Evolutionary conservation across 2,329 filamentous ascomycete species (phyloP).

Genomic region (Talaromyces sp.): DNA sequence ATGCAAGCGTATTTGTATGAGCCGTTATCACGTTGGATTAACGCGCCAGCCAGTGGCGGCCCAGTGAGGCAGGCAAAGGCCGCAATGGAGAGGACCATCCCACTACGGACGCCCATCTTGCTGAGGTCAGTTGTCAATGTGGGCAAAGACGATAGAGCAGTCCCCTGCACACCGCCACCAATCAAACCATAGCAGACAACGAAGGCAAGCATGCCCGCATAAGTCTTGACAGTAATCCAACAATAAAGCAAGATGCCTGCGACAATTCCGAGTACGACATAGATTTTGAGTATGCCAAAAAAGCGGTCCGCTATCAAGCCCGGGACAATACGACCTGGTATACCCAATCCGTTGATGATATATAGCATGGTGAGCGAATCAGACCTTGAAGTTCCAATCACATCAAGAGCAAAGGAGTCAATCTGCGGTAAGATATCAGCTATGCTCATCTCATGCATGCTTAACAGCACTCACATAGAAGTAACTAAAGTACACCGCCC

Average conservation of each 20-base stretch:
- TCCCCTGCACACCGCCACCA: slow-evolving; percentile 16
- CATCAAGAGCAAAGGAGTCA: slow-evolving; percentile 44
- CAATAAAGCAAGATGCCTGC: slow-evolving; percentile 21
- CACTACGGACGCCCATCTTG: slow-evolving; percentile 54
- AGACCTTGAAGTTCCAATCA: slow-evolving; percentile 44
- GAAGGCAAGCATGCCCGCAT: slow-evolving; percentile 12
- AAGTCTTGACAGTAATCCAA: slow-evolving; percentile 14
- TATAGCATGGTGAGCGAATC: slow-evolving; percentile 16
- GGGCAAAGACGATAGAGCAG: slow-evolving; percentile 63
- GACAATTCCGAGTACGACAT: slow-evolving; percentile 1
- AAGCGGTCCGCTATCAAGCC: slow-evolving; percentile 7
- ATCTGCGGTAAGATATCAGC: slow-evolving; percentile 7
- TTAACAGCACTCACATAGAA: slow-evolving; percentile 29
- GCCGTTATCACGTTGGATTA: slow-evolving; percentile 35
- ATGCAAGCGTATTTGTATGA: slow-evolving; percentile 10
- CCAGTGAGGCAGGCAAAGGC: slow-evolving; percentile 54
- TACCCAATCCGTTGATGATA: slow-evolving; percentile 15
- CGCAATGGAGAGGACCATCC: slow-evolving; percentile 55
- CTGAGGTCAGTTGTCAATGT: slow-evolving; percentile 51
- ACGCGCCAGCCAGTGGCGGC: slow-evolving; percentile 53
- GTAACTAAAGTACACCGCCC: slow-evolving; percentile 17
- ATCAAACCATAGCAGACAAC: slow-evolving; percentile 16
- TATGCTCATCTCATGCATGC: neutral
- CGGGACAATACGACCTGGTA: slow-evolving; percentile 12
- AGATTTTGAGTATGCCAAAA: slow-evolving; percentile 32